Conservation (phyloP, 768 basidiomycete genomes). For the Mycena haematopus region DNA sequence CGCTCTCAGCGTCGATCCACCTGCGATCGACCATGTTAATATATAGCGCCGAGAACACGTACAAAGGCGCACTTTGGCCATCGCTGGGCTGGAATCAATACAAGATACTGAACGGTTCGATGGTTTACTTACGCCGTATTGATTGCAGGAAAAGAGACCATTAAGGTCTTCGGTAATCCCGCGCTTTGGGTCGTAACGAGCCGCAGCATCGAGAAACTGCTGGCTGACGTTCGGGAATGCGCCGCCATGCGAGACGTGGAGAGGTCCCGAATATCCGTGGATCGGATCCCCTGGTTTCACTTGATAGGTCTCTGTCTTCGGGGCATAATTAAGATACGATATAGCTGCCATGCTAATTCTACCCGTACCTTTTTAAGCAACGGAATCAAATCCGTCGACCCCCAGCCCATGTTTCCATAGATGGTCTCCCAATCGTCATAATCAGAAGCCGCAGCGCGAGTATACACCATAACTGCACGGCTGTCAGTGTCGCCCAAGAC, state of each 20-base stretch:
- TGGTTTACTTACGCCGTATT: slow-evolving; percentile 17
- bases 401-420: slow-evolving; percentile 63
- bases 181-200: slow-evolving; percentile 24
- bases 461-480: slow-evolving; percentile 62
- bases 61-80: no score
- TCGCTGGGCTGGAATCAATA: no score
- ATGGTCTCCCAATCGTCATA: slow-evolving; percentile 66
- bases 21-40: no score
- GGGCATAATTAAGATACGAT: no score
- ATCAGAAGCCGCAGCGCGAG: slow-evolving; percentile 65
- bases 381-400: slow-evolving; percentile 61
- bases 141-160: slow-evolving; percentile 19
- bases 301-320: slow-evolving; percentile 50
- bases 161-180: slow-evolving; percentile 21
- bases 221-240: no score
- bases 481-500: no score
- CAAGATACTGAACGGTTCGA: no score
- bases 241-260: slow-evolving; percentile 44
- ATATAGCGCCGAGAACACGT: no score
- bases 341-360: no score
- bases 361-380: slow-evolving; percentile 58
- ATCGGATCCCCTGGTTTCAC: slow-evolving; percentile 31
- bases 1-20: no score
- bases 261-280: slow-evolving; percentile 59
- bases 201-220: slow-evolving; percentile 1